A percentile compares a stretch with the other conserved stretches of the same genome.
Evolutionary conservation across 2,329 filamentous ascomycete genomes (phyloP).

Genomic region (Fusarium lateritium): DNA sequence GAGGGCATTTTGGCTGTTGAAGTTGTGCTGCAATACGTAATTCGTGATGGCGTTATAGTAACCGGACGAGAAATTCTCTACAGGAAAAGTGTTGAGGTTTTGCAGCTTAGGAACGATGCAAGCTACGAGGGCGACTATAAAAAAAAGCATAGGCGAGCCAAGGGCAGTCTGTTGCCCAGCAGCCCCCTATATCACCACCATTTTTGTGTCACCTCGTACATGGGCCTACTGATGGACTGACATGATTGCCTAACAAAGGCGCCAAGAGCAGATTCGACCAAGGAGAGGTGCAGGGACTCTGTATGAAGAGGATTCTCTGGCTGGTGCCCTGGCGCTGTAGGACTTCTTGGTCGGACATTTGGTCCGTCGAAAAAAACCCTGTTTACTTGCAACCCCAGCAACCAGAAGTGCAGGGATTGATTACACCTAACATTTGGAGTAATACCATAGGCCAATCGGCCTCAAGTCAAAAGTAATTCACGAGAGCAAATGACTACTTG

Average conservation of each 20-base stretch:
- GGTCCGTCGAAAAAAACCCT: slow-evolving; percentile 5
- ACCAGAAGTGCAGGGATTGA: slow-evolving; percentile 11
- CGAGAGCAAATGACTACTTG: background rate
- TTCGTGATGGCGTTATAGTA: background rate
- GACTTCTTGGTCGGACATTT: slow-evolving; percentile 14
- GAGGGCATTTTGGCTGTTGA: slow-evolving; percentile 48
- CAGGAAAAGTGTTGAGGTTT: background rate
- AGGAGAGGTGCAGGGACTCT: slow-evolving; percentile 21
- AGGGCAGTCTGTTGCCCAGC: slow-evolving; percentile 33
- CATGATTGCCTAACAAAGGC: slow-evolving; percentile 15
- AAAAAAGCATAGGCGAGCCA: slow-evolving; percentile 19
- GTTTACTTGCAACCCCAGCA: slow-evolving; percentile 36
- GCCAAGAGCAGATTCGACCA: slow-evolving; percentile 22
- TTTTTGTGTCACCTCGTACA: slow-evolving; percentile 23
- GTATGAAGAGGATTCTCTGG: slow-evolving; percentile 15
- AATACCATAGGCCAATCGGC: too few species aligned
- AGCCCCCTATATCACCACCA: slow-evolving; percentile 19
- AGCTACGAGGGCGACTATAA: slow-evolving; percentile 17
- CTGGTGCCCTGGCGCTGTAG: slow-evolving; percentile 6
- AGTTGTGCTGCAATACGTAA: background rate
- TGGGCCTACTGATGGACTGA: slow-evolving; percentile 20
- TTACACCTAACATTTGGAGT: slow-evolving; percentile 7
- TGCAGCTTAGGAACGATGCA: background rate
- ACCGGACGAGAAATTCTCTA: too few species aligned
- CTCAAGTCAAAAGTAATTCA: too few species aligned